Conservation (phyloP, 2,329 filamentous ascomycete species). For the Rhexocercosporidium sp. region DNA sequence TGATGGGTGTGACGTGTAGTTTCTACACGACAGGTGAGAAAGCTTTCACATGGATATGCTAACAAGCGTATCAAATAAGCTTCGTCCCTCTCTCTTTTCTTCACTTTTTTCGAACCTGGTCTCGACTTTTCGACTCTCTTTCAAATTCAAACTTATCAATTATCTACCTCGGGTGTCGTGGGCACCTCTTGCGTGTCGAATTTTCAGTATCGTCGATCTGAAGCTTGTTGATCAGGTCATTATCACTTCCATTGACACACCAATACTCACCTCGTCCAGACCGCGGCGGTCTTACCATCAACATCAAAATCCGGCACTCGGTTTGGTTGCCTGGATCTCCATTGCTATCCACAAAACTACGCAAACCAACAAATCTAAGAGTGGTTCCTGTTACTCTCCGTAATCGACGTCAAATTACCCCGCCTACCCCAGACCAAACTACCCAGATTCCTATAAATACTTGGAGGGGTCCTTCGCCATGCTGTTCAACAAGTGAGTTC, state of each 20-base stretch:
- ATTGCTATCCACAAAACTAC: neutral
- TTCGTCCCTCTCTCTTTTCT: neutral
- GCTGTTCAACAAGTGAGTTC: constrained; percentile 4
- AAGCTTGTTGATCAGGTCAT: neutral
- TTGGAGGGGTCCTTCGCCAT: neutral
- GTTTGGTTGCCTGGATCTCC: neutral
- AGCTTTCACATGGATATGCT: neutral
- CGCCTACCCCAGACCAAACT: neutral
- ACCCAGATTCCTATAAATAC: neutral
- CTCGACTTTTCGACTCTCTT: neutral
- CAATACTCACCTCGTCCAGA: neutral
- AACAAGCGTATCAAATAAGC: constrained; percentile 4
- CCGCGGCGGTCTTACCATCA: neutral
- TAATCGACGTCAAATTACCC: neutral
- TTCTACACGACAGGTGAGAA: neutral
- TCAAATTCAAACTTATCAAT: neutral
- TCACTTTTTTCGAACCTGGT: neutral
- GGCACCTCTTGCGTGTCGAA: neutral
- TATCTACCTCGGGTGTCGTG: neutral
- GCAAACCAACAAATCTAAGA: neutral
- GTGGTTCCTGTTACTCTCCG: neutral
- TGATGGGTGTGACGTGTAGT: neutral
- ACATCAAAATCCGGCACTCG: neutral
- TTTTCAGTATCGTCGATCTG: neutral
- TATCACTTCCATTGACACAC: neutral